phyloP scores from a whole-genome alignment of 371 early-diverging fungal genomes.

The Batrachochytrium dendrobatidis region DNA sequence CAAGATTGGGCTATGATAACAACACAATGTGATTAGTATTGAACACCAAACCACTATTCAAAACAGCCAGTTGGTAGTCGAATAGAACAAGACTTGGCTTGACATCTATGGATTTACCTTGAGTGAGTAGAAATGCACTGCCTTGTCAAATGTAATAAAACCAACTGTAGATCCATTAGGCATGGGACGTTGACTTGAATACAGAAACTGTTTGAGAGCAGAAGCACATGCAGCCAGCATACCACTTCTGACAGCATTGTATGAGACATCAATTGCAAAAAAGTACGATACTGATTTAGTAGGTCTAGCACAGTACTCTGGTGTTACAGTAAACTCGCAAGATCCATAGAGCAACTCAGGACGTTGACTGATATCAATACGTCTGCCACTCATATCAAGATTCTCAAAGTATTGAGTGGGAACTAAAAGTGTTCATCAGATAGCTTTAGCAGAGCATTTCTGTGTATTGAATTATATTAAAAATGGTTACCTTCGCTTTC shows the following conservation, averaged over 20 bases:
- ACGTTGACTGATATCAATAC: conserved; percentile 77
- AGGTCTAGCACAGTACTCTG: conserved; percentile 46
- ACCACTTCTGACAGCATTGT: conserved; percentile 75
- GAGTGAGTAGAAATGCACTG: conserved; percentile 93
- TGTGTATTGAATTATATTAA: not conserved
- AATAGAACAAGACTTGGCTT: no score
- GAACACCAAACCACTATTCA: no score
- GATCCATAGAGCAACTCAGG: conserved; percentile 86
- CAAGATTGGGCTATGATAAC: conserved; percentile 49
- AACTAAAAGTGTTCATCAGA: conserved; percentile 36
- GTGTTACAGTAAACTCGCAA: conserved; percentile 82
- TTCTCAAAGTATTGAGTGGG: conserved; percentile 85
- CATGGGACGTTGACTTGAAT: conserved; percentile 40
- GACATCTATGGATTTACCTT: conserved; percentile 57
- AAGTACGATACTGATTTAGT: conserved; percentile 67
- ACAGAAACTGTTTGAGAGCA: conserved; percentile 62
- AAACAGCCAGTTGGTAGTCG: no score
- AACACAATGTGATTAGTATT: not conserved
- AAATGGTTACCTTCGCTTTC: conserved; percentile 61
- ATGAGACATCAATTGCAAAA: conserved; percentile 91
- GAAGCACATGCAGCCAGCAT: conserved; percentile 59
- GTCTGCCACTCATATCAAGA: conserved; percentile 82
- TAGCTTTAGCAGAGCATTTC: no score
- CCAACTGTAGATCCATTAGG: conserved; percentile 63
- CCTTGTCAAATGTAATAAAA: conserved; percentile 82